These are phyloP conservation scores for Emericellopsis atlantica DNA, from an alignment of 2,329 filamentous ascomycete species.

Conservation along the genomic window DNA sequence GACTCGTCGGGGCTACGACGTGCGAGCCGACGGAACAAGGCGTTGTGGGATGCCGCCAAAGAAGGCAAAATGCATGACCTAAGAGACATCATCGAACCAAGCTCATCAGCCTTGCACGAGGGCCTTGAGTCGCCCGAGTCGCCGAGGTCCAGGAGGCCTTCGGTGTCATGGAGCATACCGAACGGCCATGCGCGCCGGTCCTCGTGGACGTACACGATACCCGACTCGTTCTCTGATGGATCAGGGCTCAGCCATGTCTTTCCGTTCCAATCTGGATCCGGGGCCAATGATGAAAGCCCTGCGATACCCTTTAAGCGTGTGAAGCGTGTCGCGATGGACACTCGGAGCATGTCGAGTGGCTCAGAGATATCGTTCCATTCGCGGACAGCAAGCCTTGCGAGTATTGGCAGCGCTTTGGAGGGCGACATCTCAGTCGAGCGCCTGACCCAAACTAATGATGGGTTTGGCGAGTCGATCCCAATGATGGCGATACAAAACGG, in stretches of 20 bases:
- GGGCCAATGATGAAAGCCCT: constrained; percentile 15
- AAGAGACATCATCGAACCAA: constrained; percentile 67
- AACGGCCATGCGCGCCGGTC: constrained; percentile 30
- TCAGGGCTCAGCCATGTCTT: constrained; percentile 73
- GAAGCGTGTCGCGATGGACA: constrained; percentile 84
- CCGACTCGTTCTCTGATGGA: constrained; percentile 41
- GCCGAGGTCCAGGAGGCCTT: constrained; percentile 27
- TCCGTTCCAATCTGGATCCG: constrained; percentile 52
- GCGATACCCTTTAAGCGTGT: constrained; percentile 32
- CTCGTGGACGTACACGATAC: constrained; percentile 25
- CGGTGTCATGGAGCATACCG: constrained; percentile 32
- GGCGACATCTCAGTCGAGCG: constrained; percentile 78
- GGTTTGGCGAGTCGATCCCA: constrained; percentile 67
- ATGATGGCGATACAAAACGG: constrained; percentile 77
- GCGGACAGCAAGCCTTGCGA: constrained; percentile 64
- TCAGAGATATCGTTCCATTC: constrained; percentile 79
- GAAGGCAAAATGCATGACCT: constrained; percentile 66
- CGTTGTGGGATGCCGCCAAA: constrained; percentile 76
- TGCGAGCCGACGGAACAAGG: constrained; percentile 75
- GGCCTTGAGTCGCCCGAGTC: constrained; percentile 27
- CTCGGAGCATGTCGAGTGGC: constrained; percentile 73
- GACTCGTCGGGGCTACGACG: constrained; percentile 73
- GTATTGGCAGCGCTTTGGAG: constrained; percentile 60
- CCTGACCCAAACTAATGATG: constrained; percentile 57
- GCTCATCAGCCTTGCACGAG: constrained; percentile 33